Percentiles rank a stretch among this genome's conserved stretches.
Conservation (phyloP, 139 green algal species). For the Chlamydomonas sp. region DNA sequence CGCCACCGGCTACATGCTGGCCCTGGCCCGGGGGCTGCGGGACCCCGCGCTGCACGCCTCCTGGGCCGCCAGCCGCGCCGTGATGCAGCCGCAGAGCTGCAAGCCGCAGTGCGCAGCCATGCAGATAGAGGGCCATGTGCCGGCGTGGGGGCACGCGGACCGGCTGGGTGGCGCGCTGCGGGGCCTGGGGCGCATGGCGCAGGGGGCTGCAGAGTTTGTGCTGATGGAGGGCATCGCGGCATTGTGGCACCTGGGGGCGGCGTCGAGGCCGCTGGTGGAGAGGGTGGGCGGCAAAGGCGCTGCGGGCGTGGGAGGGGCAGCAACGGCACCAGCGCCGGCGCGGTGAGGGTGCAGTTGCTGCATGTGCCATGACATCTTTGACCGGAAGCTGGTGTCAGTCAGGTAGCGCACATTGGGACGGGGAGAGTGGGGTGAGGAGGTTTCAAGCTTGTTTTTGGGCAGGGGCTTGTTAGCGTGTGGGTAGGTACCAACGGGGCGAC, state of each 20-base stretch:
- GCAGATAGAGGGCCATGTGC: conserved; percentile 24
- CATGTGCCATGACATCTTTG: no score
- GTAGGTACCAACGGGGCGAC: no score
- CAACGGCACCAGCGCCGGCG: no score
- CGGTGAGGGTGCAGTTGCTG: no score
- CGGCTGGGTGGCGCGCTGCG: not conserved
- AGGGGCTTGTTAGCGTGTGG: no score
- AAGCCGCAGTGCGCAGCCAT: conserved; percentile 72
- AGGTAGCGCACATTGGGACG: no score
- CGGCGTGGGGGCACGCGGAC: not conserved
- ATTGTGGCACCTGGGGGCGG: not conserved
- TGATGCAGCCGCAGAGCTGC: conserved; percentile 70
- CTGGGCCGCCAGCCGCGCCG: conserved; percentile 67
- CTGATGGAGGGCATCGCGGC: conserved; percentile 16
- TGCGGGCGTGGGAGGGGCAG: not conserved
- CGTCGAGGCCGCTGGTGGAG: not conserved
- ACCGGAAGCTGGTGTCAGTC: no score
- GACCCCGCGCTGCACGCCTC: conserved; percentile 54
- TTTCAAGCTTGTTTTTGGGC: no score
- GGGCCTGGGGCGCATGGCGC: not conserved
- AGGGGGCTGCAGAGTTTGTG: not conserved
- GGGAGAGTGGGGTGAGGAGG: no score
- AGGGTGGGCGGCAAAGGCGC: not conserved
- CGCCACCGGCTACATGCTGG: conserved; percentile 80
- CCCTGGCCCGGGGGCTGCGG: conserved; percentile 44